Conservation (phyloP, 805 yeast species). For the Kregervanrija pseudodelftensis region DNA sequence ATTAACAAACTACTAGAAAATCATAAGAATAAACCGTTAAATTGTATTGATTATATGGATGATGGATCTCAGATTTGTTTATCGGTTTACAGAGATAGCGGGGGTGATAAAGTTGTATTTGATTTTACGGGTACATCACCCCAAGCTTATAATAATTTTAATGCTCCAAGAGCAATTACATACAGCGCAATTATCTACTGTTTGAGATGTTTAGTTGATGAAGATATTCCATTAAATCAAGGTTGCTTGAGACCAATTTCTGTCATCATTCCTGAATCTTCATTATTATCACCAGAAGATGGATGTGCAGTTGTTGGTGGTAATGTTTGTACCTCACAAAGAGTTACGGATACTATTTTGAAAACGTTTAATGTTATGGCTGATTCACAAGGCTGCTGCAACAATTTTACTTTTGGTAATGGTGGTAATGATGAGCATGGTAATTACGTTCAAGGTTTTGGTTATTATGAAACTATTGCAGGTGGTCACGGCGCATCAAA, state of each 20-base stretch:
- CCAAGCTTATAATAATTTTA: conserved; percentile 84
- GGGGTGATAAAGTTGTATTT: conserved; percentile 54
- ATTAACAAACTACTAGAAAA: conserved; percentile 38
- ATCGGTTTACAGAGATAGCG: conserved; percentile 38
- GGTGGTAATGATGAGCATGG: conserved; percentile 53
- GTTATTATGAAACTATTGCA: conserved; percentile 90
- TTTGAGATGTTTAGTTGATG: conserved; percentile 74
- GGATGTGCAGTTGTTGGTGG: conserved; percentile 95
- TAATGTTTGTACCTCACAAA: conserved; percentile 89
- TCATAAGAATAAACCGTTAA: conserved; percentile 32
- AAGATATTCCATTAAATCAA: conserved; percentile 86
- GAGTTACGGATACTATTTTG: conserved; percentile 83
- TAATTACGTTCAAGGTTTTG: conserved; percentile 59
- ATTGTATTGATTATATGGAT: conserved; percentile 65
- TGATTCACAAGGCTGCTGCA: conserved; percentile 94
- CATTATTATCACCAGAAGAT: conserved; percentile 64
- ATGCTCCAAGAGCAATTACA: conserved; percentile 89
- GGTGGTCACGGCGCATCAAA: conserved; percentile 92
- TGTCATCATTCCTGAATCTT: conserved; percentile 54
- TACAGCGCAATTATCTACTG: conserved; percentile 86
- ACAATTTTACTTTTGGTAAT: conserved; percentile 86
- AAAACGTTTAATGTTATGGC: conserved; percentile 87
- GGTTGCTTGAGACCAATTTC: conserved; percentile 82
- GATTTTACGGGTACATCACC: conserved; percentile 84
- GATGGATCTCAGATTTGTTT: conserved; percentile 67